phyloP scores from a whole-genome alignment of 768 basidiomycete species.

The Clitopilus passeckerianus region DNA sequence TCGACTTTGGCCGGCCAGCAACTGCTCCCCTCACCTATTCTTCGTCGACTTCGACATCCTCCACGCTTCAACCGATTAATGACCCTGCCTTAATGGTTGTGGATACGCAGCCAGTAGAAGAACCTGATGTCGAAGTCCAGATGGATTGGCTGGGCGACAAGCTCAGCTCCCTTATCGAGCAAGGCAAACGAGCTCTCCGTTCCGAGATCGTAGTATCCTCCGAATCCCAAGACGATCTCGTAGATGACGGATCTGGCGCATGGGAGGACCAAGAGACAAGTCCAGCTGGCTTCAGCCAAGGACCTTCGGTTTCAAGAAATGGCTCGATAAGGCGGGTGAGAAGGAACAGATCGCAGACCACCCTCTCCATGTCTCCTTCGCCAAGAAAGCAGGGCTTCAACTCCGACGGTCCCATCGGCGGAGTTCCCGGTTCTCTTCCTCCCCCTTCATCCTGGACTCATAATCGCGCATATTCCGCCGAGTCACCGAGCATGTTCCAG shows the following conservation, averaged over 20 bases:
- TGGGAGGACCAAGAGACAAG: slow-evolving; percentile 63
- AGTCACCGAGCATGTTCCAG: slow-evolving; percentile 1
- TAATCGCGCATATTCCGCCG: slow-evolving; percentile 10
- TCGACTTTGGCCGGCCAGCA: slow-evolving; percentile 29
- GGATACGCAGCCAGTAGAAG: background rate
- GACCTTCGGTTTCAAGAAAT: slow-evolving; percentile 16
- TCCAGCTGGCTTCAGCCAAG: slow-evolving; percentile 18
- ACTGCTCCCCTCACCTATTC: background rate
- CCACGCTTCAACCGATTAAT: background rate
- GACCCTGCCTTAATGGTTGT: background rate
- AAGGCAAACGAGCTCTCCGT: slow-evolving; percentile 73
- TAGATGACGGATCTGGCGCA: slow-evolving; percentile 67
- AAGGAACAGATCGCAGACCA: slow-evolving; percentile 19
- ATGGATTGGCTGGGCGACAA: slow-evolving; percentile 84
- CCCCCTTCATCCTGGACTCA: background rate
- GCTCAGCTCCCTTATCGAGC: slow-evolving; percentile 64
- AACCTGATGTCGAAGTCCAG: slow-evolving; percentile 22
- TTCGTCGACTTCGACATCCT: background rate
- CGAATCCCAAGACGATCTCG: slow-evolving; percentile 68
- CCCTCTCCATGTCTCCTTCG: slow-evolving; percentile 18
- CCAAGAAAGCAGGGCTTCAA: slow-evolving; percentile 29
- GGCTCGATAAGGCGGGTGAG: slow-evolving; percentile 15
- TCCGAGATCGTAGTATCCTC: slow-evolving; percentile 78
- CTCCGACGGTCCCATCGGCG: background rate
- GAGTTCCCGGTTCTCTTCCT: background rate